Percentiles rank a stretch among this genome's conserved stretches.
Evolutionary conservation across 805 yeast genomes (phyloP).

Genomic region (Candida argentea): DNA sequence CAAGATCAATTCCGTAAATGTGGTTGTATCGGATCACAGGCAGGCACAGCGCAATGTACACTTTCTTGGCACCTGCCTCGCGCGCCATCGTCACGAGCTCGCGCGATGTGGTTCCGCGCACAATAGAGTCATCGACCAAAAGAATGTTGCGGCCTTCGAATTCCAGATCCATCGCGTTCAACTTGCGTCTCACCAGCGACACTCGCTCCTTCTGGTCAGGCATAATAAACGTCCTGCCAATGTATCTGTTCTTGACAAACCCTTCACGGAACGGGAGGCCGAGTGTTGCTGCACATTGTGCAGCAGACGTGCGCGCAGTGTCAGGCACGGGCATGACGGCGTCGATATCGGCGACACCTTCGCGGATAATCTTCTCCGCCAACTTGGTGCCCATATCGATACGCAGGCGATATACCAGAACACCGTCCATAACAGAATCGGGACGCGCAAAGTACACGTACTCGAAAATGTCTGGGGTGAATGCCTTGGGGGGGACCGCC

Average conservation of each 20-base stretch:
- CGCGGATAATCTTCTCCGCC: slow-evolving; percentile 53
- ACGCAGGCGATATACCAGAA: slow-evolving; percentile 87
- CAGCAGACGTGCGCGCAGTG: slow-evolving; percentile 91
- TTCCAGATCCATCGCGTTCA: slow-evolving; percentile 94
- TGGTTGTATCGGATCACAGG: slow-evolving; percentile 97
- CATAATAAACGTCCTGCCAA: slow-evolving; percentile 97
- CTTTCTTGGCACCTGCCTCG: slow-evolving; percentile 94
- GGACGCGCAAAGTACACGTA: slow-evolving; percentile 98
- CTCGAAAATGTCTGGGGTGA: slow-evolving; percentile 94
- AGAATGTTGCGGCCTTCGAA: slow-evolving; percentile 77
- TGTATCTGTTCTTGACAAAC: slow-evolving; percentile 91
- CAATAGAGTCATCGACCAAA: slow-evolving; percentile 93
- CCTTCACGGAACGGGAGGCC: slow-evolving; percentile 90
- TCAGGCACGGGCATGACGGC: slow-evolving; percentile 98
- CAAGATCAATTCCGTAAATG: slow-evolving; percentile 94
- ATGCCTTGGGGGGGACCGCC: slow-evolving; percentile 65
- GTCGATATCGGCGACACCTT: slow-evolving; percentile 52
- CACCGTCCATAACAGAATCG: slow-evolving; percentile 93
- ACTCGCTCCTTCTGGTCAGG: slow-evolving; percentile 93
- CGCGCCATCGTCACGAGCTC: slow-evolving; percentile 98
- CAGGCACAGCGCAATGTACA: slow-evolving; percentile 94
- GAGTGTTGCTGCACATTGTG: slow-evolving; percentile 79
- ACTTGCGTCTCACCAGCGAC: slow-evolving; percentile 85
- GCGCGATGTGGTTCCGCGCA: slow-evolving; percentile 93
- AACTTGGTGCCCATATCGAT: slow-evolving; percentile 88